Conservation (phyloP, 495 filamentous ascomycete species). For the Pseudoneurospora amorphoporcata region DNA sequence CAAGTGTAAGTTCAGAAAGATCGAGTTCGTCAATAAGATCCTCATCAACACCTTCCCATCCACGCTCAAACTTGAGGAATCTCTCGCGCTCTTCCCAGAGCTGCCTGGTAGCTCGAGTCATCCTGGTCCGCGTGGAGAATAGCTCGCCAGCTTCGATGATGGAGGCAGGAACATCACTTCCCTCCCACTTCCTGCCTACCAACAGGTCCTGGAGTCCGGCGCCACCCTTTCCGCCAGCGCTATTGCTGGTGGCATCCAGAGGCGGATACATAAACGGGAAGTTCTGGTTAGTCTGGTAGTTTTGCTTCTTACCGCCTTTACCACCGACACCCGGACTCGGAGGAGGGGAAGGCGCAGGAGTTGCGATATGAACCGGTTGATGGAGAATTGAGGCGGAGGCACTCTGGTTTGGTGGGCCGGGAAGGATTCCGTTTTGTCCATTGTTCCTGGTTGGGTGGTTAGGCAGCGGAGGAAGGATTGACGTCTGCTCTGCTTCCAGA, state of each 20-base stretch:
- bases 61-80: slow-evolving; percentile 84
- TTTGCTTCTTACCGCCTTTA: slow-evolving; percentile 95
- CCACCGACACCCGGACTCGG: slow-evolving; percentile 84
- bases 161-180: slow-evolving; percentile 79
- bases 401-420: slow-evolving; percentile 35
- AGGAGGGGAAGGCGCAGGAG: slow-evolving; percentile 92
- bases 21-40: slow-evolving; percentile 43
- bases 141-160: slow-evolving; percentile 93
- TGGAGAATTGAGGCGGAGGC: slow-evolving; percentile 77
- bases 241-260: slow-evolving; percentile 69
- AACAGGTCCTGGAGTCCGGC: slow-evolving; percentile 65
- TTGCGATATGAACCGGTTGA: slow-evolving; percentile 95
- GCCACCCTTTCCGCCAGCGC: slow-evolving; percentile 74
- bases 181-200: slow-evolving; percentile 77
- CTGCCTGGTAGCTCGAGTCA: slow-evolving; percentile 82
- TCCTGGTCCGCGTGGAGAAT: slow-evolving; percentile 79
- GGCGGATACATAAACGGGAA: slow-evolving; percentile 97
- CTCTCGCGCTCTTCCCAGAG: slow-evolving; percentile 88
- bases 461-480: slow-evolving; percentile 75
- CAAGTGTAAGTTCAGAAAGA: slow-evolving; percentile 38
- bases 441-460: slow-evolving; percentile 52
- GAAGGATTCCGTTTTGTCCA: slow-evolving; percentile 37
- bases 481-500: slow-evolving; percentile 79
- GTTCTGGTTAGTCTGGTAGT: slow-evolving; percentile 98
- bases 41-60: slow-evolving; percentile 53